Evolutionary conservation across 78 protist species (phyloP).

Genomic region (Chrysochromulina parva): DNA sequence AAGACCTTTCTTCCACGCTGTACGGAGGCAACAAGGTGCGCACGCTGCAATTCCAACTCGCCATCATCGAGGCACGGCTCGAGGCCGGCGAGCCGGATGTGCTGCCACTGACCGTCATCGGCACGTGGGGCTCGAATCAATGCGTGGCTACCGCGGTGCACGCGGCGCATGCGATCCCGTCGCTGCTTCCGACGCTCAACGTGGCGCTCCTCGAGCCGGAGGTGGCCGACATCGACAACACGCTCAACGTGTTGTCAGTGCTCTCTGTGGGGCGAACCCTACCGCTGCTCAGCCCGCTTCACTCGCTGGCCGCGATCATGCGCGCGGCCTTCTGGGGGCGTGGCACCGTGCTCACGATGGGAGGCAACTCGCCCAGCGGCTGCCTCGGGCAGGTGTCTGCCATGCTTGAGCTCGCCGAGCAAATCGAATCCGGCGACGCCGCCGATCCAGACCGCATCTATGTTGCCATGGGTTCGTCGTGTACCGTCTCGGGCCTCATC

Average conservation of each 20-base stretch:
- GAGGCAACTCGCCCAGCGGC: constrained; percentile 4
- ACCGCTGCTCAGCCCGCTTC: neutral
- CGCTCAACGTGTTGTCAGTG: constrained; percentile 13
- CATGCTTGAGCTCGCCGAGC: constrained; percentile 11
- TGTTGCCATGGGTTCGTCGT: neutral
- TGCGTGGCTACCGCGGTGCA: constrained; percentile 28
- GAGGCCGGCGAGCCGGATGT: neutral
- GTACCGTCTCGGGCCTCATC: constrained; percentile 33
- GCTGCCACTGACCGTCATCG: neutral
- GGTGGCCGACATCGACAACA: constrained; percentile 31
- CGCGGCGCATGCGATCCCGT: neutral
- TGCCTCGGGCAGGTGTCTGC: neutral
- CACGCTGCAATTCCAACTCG: constrained; percentile 18
- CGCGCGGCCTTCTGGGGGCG: neutral
- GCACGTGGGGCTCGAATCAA: constrained; percentile 18
- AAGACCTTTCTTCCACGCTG: neutral
- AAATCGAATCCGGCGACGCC: neutral
- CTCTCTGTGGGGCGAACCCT: neutral
- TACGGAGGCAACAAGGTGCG: constrained; percentile 40
- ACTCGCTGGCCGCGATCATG: neutral
- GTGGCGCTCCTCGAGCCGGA: neutral
- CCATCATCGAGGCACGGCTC: neutral
- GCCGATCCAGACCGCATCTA: neutral
- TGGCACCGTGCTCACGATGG: constrained; percentile 9
- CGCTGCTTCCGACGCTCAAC: neutral